Percentiles rank a stretch among this genome's conserved stretches.
phyloP scores from a whole-genome alignment of 305 asterid genomes.

The Rubia tinctorum region DNA sequence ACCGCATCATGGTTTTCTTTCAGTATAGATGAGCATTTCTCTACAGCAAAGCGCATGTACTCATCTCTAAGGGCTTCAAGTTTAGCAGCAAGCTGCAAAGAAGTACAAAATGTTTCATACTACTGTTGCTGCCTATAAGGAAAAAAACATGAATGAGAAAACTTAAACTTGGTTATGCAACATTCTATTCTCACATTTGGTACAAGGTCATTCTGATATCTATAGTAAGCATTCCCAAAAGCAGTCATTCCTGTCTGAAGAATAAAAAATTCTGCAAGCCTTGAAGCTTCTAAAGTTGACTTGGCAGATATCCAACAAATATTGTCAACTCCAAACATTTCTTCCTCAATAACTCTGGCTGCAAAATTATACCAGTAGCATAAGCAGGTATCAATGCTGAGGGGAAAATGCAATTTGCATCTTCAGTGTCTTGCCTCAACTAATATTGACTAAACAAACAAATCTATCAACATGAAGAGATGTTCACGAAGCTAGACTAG shows the following conservation, averaged over 20 bases:
- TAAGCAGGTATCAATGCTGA: slow-evolving; percentile 12
- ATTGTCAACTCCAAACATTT: slow-evolving; percentile 88
- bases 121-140: not conserved
- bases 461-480: not conserved
- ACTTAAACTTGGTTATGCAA: slow-evolving; percentile 1
- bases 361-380: slow-evolving; percentile 32
- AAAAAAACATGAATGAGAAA: not conserved
- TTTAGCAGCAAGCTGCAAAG: slow-evolving; percentile 79
- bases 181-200: slow-evolving; percentile 67
- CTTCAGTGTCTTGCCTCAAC: not conserved
- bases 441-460: not conserved
- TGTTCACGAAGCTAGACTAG: not conserved
- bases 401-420: slow-evolving; percentile 8
- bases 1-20: slow-evolving; percentile 73
- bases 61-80: slow-evolving; percentile 95
- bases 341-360: slow-evolving; percentile 99
- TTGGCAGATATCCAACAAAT: slow-evolving; percentile 96
- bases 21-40: slow-evolving; percentile 65
- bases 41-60: slow-evolving; percentile 86
- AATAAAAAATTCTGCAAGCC: slow-evolving; percentile 75
- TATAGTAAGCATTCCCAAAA: slow-evolving; percentile 86
- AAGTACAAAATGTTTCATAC: slow-evolving; percentile 9
- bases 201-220: slow-evolving; percentile 76
- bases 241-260: slow-evolving; percentile 98
- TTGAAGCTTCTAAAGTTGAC: slow-evolving; percentile 85